Evolutionary conservation across 2,329 filamentous ascomycete genomes (phyloP).

Genomic region (Colletotrichum musicola): DNA sequence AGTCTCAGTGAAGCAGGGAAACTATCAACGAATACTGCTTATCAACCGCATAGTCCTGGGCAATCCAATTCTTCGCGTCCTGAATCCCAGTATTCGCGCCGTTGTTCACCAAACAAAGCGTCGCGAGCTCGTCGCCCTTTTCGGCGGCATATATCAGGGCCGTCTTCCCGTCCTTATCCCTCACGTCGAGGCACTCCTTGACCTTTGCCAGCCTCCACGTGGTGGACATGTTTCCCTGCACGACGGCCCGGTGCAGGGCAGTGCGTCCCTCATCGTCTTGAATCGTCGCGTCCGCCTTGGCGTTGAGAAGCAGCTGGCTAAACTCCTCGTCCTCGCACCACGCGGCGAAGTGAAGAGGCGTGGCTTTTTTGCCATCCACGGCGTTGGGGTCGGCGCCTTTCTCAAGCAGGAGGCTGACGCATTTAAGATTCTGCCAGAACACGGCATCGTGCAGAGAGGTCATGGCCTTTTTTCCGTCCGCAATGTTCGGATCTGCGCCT

Average conservation of each 20-base stretch:
- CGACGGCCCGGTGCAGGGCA: not conserved
- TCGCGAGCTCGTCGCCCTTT: not conserved
- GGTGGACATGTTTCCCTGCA: not conserved
- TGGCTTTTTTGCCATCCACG: not conserved
- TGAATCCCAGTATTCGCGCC: not conserved
- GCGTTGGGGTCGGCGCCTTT: not conserved
- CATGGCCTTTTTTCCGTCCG: not conserved
- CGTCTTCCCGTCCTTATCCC: not conserved
- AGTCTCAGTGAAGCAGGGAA: not conserved
- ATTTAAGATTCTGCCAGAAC: not conserved
- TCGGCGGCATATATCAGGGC: conserved; percentile 4
- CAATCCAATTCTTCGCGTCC: conserved; percentile 1
- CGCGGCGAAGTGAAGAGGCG: not conserved
- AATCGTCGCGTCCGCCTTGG: not conserved
- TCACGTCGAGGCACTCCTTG: not conserved
- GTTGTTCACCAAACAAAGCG: not conserved
- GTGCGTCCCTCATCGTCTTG: not conserved
- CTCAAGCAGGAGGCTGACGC: not conserved
- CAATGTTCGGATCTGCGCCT: not conserved
- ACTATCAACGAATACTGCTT: not conserved
- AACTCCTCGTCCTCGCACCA: not conserved
- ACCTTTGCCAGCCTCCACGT: not conserved
- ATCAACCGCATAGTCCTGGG: not conserved
- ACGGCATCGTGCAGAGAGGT: not conserved
- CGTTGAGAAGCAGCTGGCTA: not conserved